Evolutionary conservation across 768 basidiomycete species (phyloP), one percentile per base, ranked within the genome.

Genomic region (Suillus americanus): DNA sequence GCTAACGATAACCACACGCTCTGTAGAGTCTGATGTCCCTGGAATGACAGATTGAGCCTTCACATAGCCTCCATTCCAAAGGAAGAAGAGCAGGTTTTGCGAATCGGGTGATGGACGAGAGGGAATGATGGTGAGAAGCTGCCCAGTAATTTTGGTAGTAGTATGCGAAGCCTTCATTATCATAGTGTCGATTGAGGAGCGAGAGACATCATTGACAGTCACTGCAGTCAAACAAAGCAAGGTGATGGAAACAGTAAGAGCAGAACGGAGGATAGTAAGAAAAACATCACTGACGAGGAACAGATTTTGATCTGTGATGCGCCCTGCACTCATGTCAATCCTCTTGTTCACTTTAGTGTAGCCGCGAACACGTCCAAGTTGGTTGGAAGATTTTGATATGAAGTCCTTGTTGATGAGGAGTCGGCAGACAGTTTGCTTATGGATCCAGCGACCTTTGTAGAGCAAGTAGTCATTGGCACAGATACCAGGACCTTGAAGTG

Each of bases 321-420:
- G 25, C 14, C 48, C 48, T 3, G 25, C 25, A 8, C 1, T 0
- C 48, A 50, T 50, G 7, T 50, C 3, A 3, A 50, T 28, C 13
- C 6, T 1, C 13, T 50, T 50, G 14, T 50, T 50, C 5, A 50
- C 48, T 5, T 28, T 50, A 0, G 25, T 50, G 5, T 16, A 50
- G 14, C 48, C 37, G 2, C 14, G 7, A 0, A 50, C 25, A 50
- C 14, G 7, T 8, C 28, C 48, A 3, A 50, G 48, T 14, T 3
- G 25, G 3, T 50, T 50, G 25, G 7, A 14, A 0, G 25, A 50
- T 3, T 50, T 50, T 1, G 25, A 50, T 1, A 14, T 13, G 33
- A 62, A 62, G 12, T 38, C 62, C 12, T 62, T 40, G 25, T 62
- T 62, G n/a, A 62, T 35, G 1, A 62, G 12, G 0, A 62, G 62